phyloP scores from a whole-genome alignment of 2,329 filamentous ascomycete genomes.

The Arachnopeziza araneosa region DNA sequence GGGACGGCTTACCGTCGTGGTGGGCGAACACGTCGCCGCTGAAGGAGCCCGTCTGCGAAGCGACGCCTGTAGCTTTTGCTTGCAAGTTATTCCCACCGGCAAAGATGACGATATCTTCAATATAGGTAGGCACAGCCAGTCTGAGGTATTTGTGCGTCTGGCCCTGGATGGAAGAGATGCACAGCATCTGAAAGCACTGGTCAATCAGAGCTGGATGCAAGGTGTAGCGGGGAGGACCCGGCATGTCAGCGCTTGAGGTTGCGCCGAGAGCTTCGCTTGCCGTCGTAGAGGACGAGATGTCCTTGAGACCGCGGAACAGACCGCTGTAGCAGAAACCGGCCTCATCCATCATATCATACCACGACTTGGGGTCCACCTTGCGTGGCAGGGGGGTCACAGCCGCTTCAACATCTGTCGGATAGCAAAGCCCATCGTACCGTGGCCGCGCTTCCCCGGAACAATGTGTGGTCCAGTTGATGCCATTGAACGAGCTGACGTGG shows the following conservation, averaged over 20 bases:
- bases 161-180: constrained; percentile 3
- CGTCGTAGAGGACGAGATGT: constrained; percentile 1
- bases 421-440: too few relatives aligned
- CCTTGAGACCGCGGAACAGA: constrained; percentile 20
- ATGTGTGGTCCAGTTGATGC: constrained; percentile 4
- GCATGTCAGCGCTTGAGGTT: not conserved
- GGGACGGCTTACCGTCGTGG: too few relatives aligned
- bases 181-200: not conserved
- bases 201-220: not conserved
- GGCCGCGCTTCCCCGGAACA: constrained; percentile 1
- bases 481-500: constrained; percentile 3
- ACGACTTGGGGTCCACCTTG: not conserved
- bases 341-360: not conserved
- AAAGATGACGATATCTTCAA: not conserved
- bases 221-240: not conserved
- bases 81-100: too few relatives aligned
- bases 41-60: too few relatives aligned
- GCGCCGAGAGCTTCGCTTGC: not conserved
- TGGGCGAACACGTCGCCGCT: too few relatives aligned
- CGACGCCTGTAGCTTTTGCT: too few relatives aligned
- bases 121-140: constrained; percentile 3
- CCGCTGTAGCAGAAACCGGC: constrained; percentile 21
- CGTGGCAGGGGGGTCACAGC: not conserved
- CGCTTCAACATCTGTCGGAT: not conserved
- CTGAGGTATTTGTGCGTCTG: not conserved